Percentiles rank a stretch among this genome's conserved stretches.
Evolutionary conservation across 2,329 filamentous ascomycete species (phyloP).

Genomic region (Cordyceps tenuipes): DNA sequence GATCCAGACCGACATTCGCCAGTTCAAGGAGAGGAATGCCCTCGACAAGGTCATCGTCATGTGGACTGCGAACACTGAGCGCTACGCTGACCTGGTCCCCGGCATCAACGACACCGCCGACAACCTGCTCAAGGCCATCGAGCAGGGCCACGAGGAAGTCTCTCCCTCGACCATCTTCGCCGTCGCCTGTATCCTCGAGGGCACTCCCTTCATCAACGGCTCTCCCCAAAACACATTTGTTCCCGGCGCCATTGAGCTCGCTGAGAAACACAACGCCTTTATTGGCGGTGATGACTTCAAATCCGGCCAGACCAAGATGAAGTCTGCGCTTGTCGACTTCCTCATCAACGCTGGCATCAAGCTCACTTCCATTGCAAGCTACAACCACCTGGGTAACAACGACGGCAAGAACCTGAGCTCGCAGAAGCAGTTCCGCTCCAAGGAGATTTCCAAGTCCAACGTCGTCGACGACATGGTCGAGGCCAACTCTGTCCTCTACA

Average conservation of each 20-base stretch:
- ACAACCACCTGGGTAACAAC: constrained; percentile 99
- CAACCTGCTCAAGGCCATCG: constrained; percentile 82
- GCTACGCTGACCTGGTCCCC: constrained; percentile 77
- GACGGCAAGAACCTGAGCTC: constrained; percentile 98
- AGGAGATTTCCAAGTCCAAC: constrained; percentile 99
- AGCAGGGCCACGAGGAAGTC: constrained; percentile 81
- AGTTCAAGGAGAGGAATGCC: constrained; percentile 78
- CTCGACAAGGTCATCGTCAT: constrained; percentile 95
- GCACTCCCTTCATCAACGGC: constrained; percentile 93
- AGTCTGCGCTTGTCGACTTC: constrained; percentile 97
- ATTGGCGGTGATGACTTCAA: constrained; percentile 99
- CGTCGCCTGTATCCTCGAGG: constrained; percentile 86
- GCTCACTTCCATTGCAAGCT: constrained; percentile 94
- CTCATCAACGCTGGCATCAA: constrained; percentile 98
- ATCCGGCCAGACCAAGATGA: constrained; percentile 99
- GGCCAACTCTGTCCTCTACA: constrained; percentile 86
- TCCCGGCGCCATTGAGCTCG: constrained; percentile 81
- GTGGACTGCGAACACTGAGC: constrained; percentile 99
- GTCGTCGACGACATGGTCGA: constrained; percentile 99
- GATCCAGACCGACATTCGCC: constrained; percentile 84
- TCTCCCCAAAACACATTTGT: constrained; percentile 99
- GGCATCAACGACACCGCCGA: constrained; percentile 96
- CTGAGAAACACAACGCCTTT: constrained; percentile 78
- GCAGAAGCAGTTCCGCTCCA: constrained; percentile 96
- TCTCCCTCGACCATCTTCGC: constrained; percentile 93